phyloP scores from a whole-genome alignment of 768 basidiomycete species.

The Rhizopogon vinicolor region DNA sequence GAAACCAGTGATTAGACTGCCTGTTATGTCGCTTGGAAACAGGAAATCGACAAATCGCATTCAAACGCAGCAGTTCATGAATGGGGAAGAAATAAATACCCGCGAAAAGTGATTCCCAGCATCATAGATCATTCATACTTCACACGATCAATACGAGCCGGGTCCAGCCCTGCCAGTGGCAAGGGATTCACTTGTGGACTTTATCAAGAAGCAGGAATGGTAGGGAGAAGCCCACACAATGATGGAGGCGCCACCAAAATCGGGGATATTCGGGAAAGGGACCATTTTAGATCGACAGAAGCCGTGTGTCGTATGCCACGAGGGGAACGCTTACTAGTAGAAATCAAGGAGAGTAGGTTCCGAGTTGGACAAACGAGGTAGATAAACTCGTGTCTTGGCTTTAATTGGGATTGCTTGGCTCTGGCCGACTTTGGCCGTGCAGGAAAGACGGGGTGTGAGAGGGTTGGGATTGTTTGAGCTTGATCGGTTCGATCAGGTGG shows the following conservation, averaged over 20 bases:
- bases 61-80: slow-evolving; percentile 6
- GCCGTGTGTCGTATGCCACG: slow-evolving; percentile 11
- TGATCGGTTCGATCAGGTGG: slow-evolving; percentile 6
- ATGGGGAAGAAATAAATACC: slow-evolving; percentile 5
- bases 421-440: slow-evolving; percentile 16
- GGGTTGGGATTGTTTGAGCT: slow-evolving; percentile 1
- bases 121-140: slow-evolving; percentile 4
- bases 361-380: slow-evolving; percentile 12
- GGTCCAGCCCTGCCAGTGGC: background rate
- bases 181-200: background rate
- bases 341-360: slow-evolving; percentile 12
- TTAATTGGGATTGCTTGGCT: background rate
- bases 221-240: background rate
- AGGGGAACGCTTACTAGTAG: background rate
- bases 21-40: slow-evolving; percentile 1
- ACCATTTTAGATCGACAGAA: background rate
- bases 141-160: slow-evolving; percentile 8
- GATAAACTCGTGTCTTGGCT: slow-evolving; percentile 11
- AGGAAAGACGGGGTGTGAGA: slow-evolving; percentile 16
- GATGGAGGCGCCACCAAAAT: background rate
- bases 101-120: slow-evolving; percentile 17
- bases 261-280: too few relatives aligned
- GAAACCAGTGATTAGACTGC: slow-evolving; percentile 15
- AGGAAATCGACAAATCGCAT: slow-evolving; percentile 8
- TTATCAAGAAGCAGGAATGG: background rate